Base-by-base conservation (phyloP, 2,329 filamentous ascomycete species). In the Xylaria arbuscula region DNA sequence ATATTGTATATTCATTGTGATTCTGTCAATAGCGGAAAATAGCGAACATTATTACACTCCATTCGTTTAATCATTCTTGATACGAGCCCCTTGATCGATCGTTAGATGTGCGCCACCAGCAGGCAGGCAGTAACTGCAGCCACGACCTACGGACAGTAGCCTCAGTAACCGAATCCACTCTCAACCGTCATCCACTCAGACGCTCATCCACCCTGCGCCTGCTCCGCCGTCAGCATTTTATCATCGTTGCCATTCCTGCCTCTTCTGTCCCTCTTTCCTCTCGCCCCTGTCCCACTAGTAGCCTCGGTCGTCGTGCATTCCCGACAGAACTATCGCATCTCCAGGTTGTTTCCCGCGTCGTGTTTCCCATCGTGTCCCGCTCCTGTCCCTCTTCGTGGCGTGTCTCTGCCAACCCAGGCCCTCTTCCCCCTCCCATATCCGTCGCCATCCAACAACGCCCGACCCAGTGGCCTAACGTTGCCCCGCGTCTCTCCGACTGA, bases 161-260 rank as follows among this genome's bases (percentile, higher is more conserved):
- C n/a, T 17, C 3, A 17, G 40, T 17, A 15, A 45, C 40, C 40
- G 15, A 45, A 45, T 45, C 40, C 40, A 45, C 40, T 45, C 40
- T 50, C 40, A 4, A n/a, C 15, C 40, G 7, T 8, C 50, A 40
- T 42, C 48, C 28, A 48, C 38, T 36, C 42, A 50, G 40, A 17
- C n/a, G 17, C 15, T 45, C n/a, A 45, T 17, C 5, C 15, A 17
- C 15, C 15, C 9, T 24, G 22, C 36, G 53, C 53, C 53, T 24
- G 6, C 38, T 50, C 50, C 28, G 38, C 40, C 56, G 40, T 54
- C 50, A 48, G 62, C 55, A 54, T 45, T 64, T 11, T 59, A 51
- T 42, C 45, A 56, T 51, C 22, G 42, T 50, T 34, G 28, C 38
- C 56, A 5, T 9, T 51, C 34, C 32, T 42, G 19, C 45, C 17